These are phyloP conservation scores for Acacia acuminata DNA, from an alignment of 306 rosid species.

Conservation along the genomic window DNA sequence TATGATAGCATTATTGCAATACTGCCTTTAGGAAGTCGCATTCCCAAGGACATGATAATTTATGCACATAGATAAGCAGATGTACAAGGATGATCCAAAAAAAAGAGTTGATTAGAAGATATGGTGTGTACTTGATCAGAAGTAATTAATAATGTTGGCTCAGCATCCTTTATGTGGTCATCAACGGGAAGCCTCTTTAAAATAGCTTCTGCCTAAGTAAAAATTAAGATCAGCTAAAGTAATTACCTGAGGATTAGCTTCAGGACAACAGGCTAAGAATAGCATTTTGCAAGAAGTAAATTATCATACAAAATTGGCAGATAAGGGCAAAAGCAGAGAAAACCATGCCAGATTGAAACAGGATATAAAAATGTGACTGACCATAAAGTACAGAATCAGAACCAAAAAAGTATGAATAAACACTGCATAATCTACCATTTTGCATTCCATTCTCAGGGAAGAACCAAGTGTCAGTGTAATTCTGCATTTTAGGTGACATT, in stretches of 20 bases:
- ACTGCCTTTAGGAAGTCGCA: neutral
- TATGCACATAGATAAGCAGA: constrained; percentile 24
- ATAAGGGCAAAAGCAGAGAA: constrained; percentile 21
- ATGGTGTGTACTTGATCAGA: constrained; percentile 87
- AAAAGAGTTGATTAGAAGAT: constrained; percentile 38
- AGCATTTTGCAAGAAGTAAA: constrained; percentile 14
- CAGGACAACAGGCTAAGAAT: constrained; percentile 33
- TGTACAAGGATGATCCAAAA: constrained; percentile 19
- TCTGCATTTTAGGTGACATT: neutral
- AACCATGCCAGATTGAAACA: constrained; percentile 6
- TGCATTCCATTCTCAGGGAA: constrained; percentile 10
- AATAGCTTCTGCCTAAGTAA: constrained; percentile 85
- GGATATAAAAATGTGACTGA: neutral
- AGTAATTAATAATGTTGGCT: constrained; percentile 79
- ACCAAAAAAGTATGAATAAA: constrained; percentile 23
- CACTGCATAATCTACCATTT: constrained; percentile 12
- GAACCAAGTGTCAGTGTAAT: neutral
- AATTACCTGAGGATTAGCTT: constrained; percentile 34
- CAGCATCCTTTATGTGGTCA: constrained; percentile 68
- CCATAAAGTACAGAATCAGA: neutral
- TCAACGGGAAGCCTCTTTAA: constrained; percentile 66
- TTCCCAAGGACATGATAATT: constrained; percentile 9
- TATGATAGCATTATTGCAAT: constrained; percentile 1
- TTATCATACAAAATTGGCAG: constrained; percentile 13
- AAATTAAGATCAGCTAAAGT: constrained; percentile 54